Evolutionary conservation across 192 early-diverging fungal species (phyloP).

Genomic region (Podila verticillata): DNA sequence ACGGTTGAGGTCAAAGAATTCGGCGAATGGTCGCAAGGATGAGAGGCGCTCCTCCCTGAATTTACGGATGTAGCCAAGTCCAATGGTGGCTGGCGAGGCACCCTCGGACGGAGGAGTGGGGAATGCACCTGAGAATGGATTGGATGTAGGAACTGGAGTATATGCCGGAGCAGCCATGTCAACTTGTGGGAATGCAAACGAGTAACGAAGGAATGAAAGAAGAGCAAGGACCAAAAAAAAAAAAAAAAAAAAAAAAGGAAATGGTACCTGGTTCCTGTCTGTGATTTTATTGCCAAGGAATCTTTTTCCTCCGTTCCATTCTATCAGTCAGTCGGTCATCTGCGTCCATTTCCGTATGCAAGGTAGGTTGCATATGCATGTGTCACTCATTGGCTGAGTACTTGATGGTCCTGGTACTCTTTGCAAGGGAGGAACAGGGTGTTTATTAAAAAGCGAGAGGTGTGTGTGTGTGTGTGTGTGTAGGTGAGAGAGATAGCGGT

Average conservation of each 20-base stretch:
- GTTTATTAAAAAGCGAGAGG: no score
- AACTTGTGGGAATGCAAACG: neutral
- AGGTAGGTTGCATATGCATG: no score
- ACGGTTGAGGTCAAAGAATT: slow-evolving; percentile 65
- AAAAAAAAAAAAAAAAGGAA: neutral
- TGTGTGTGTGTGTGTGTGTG: no score
- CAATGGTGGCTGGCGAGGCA: slow-evolving; percentile 18
- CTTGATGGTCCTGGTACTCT: no score
- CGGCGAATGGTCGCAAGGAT: slow-evolving; percentile 58
- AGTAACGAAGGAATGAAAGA: neutral
- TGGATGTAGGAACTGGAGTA: slow-evolving; percentile 12
- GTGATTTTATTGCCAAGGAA: neutral
- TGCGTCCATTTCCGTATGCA: no score
- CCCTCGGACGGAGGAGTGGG: slow-evolving; percentile 1
- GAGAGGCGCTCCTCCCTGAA: slow-evolving; percentile 55
- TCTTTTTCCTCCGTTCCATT: no score
- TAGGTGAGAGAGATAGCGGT: no score
- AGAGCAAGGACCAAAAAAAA: neutral
- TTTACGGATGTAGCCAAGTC: slow-evolving; percentile 38
- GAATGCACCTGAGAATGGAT: slow-evolving; percentile 7
- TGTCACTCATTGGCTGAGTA: no score
- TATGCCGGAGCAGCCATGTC: slow-evolving; percentile 28
- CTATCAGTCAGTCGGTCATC: no score
- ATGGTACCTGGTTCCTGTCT: neutral
- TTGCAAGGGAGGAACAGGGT: no score